Evolutionary conservation across 2,329 filamentous ascomycete species (phyloP).

Genomic region (Boeremia lycopersici): DNA sequence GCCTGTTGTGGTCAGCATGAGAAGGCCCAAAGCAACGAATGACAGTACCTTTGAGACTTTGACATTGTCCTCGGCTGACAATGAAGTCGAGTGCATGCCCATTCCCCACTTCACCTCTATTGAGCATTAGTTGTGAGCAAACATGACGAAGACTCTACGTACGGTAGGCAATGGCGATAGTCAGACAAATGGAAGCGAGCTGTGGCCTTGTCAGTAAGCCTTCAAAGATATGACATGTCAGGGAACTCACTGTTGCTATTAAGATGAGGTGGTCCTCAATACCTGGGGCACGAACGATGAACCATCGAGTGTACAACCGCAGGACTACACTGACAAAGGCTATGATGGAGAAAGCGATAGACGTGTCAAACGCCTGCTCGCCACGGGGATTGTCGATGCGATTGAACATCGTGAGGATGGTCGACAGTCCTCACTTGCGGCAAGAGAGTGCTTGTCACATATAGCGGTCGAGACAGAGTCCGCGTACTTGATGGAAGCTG

Average conservation of each 20-base stretch:
- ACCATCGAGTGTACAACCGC: slow-evolving; percentile 40
- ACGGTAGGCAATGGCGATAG: slow-evolving; percentile 38
- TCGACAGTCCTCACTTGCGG: slow-evolving; percentile 1
- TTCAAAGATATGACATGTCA: background rate
- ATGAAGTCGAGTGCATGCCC: slow-evolving; percentile 30
- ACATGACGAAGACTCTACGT: too few relatives aligned
- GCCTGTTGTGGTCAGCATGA: slow-evolving; percentile 24
- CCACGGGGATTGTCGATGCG: slow-evolving; percentile 33
- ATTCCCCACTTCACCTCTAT: slow-evolving; percentile 40
- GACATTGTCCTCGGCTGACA: slow-evolving; percentile 21
- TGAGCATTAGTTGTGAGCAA: slow-evolving; percentile 21
- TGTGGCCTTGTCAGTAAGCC: slow-evolving; percentile 12
- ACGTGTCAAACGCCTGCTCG: slow-evolving; percentile 27
- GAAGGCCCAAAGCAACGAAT: background rate
- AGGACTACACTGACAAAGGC: slow-evolving; percentile 30
- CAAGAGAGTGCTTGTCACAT: slow-evolving; percentile 1
- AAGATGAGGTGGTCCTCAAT: slow-evolving; percentile 39
- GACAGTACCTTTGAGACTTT: slow-evolving; percentile 33
- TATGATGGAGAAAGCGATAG: slow-evolving; percentile 35
- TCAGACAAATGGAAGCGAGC: slow-evolving; percentile 37
- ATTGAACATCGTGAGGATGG: background rate
- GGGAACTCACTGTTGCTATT: slow-evolving; percentile 31
- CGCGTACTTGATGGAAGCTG: background rate
- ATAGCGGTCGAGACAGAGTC: background rate
- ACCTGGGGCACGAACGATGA: slow-evolving; percentile 34